Percentiles rank a stretch among this genome's conserved stretches.
Conservation (phyloP, 176 grass and related monocot species). For the Aegilops longissima region DNA sequence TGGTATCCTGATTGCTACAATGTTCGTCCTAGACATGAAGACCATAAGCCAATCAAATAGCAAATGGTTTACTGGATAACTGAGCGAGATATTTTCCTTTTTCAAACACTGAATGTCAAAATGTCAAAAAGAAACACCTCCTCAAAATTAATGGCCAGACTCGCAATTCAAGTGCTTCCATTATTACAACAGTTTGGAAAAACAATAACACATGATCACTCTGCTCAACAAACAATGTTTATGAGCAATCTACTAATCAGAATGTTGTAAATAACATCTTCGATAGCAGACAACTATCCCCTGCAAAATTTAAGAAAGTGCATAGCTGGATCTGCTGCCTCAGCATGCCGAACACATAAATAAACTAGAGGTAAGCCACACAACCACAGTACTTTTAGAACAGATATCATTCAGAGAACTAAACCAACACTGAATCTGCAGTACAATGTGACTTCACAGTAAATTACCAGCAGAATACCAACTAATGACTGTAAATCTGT, state of each 20-base stretch:
- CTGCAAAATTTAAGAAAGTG: neutral
- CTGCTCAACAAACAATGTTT: neutral
- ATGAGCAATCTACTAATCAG: conserved; percentile 16
- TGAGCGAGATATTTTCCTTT: too few species aligned
- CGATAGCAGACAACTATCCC: neutral
- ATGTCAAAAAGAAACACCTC: neutral
- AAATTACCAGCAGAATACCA: neutral
- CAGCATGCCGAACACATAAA: neutral
- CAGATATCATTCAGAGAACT: neutral
- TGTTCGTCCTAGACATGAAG: conserved; percentile 3
- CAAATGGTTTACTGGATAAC: neutral
- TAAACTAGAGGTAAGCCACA: neutral
- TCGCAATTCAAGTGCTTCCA: too few species aligned
- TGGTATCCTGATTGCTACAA: neutral
- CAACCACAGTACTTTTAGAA: conserved; percentile 4
- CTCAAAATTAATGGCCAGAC: neutral
- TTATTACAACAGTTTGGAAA: neutral
- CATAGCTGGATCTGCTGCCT: conserved; percentile 4
- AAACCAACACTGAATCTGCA: neutral
- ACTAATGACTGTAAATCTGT: neutral
- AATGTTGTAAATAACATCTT: neutral
- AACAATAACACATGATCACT: neutral
- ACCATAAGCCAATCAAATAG: neutral
- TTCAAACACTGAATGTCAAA: conserved; percentile 6
- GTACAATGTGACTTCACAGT: neutral